Conservation (phyloP, 352 stramenopile genomes). For the Globisporangium yorkense region DNA sequence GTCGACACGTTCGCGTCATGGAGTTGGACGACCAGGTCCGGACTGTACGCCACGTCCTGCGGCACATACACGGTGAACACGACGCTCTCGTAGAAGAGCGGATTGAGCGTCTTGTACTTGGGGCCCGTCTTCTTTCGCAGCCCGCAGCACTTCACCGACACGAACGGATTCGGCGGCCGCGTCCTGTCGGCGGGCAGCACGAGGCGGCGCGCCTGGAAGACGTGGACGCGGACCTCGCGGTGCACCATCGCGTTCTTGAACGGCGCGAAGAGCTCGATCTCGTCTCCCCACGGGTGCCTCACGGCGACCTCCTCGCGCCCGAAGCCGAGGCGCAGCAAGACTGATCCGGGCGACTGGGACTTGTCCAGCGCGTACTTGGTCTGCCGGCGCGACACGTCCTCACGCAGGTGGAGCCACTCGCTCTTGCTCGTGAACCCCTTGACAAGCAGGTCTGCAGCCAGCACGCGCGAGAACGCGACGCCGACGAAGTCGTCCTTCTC, state of each 20-base stretch:
- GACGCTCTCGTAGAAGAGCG: conserved; percentile 80
- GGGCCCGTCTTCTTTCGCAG: conserved; percentile 41
- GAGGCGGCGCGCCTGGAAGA: conserved; percentile 76
- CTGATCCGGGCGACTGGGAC: conserved; percentile 35
- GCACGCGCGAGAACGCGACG: conserved; percentile 46
- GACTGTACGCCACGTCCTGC: conserved; percentile 44
- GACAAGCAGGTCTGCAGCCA: conserved; percentile 29
- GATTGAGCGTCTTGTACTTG: conserved; percentile 54
- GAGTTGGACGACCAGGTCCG: conserved; percentile 68
- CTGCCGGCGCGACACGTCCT: conserved; percentile 56
- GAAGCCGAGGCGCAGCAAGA: conserved; percentile 60
- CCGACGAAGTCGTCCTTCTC: conserved; percentile 59
- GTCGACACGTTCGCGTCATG: conserved; percentile 43
- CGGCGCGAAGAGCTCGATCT: conserved; percentile 30
- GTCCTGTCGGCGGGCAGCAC: conserved; percentile 37
- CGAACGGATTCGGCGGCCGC: conserved; percentile 64
- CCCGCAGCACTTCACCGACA: conserved; percentile 72
- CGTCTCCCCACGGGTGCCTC: conserved; percentile 42
- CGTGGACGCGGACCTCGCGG: conserved; percentile 68
- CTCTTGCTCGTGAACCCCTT: conserved; percentile 35
- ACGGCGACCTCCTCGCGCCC: conserved; percentile 61
- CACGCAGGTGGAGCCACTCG: conserved; percentile 50
- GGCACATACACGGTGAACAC: conserved; percentile 53
- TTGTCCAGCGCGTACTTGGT: conserved; percentile 49
- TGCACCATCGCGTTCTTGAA: conserved; percentile 47